Base-by-base conservation (phyloP, 495 filamentous ascomycete species). In the Xeromyces bisporus region DNA sequence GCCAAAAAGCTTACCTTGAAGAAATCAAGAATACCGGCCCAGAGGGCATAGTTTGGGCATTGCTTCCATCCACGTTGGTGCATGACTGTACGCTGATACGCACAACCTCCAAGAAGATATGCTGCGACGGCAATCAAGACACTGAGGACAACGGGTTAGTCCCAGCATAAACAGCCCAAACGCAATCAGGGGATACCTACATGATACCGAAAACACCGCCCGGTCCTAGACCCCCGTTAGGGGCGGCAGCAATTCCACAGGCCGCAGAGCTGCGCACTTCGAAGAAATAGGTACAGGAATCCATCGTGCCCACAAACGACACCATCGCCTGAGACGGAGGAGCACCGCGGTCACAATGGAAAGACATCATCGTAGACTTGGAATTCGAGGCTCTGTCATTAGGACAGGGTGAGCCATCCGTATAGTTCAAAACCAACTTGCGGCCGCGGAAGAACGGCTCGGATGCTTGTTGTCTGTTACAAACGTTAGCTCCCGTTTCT, bases 211-310 rank as follows among this genome's bases (percentile, higher is more conserved):
- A 99, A 2, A 99, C 79, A 15, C 80, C 81, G 5, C 69, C 78
- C 0, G 91, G 86, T 9, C 82, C 81, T 9, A 94, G 68, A 51
- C 81, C 59, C 44, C 68, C 58, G 50, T 74, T 58, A 62, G 75
- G 41, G 62, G 69, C 56, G 50, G 45, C 45, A 18, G 69, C 66
- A 7, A 74, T 63, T 18, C 69, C 78, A 49, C 91, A 99, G 6
- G 85, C 87, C 23, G 82, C 74, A 27, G 69, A 67, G 27, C 82
- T 84, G 34, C 86, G 80, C n/a, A 85, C 71, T 51, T 93, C 85
- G 56, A 99, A 99, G 51, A 91, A 80, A 56, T 94, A 99, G n/a
- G 80, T 69, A 60, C 91, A 99, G 29, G 82, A 72, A 44, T 94
- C 83, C 53, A 77, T 75, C 13, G 77, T 69, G 34, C 80, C 83